Evolutionary conservation across 1,284 basidiomycete genomes (phyloP).

Genomic region (Ganoderma sp.): DNA sequence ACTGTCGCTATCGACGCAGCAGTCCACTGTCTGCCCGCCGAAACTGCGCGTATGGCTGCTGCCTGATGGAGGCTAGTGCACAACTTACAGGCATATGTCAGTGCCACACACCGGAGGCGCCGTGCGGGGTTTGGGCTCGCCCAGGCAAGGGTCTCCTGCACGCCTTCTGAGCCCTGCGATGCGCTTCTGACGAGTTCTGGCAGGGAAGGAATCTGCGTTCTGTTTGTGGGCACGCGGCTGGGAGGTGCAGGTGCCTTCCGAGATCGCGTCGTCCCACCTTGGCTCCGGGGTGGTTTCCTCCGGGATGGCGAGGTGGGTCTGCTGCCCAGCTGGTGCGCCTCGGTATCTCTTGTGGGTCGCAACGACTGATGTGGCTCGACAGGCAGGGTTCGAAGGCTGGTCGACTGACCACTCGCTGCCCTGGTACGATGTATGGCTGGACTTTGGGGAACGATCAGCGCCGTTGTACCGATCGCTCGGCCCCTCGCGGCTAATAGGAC

Average conservation of each 20-base stretch:
- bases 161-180: conserved; percentile 1
- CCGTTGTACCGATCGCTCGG: not conserved
- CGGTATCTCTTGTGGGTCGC: not conserved
- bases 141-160: not conserved
- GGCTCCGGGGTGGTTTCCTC: not conserved
- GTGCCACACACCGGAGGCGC: not conserved
- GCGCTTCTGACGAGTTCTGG: conserved; percentile 5
- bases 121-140: not conserved
- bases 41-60: not conserved
- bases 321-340: conserved; percentile 1
- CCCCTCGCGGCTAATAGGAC: not conserved
- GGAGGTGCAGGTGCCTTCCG: not conserved
- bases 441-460: conserved; percentile 3
- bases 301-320: too few relatives aligned
- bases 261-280: not conserved
- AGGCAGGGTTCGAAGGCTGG: not conserved
- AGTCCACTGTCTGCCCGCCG: not conserved
- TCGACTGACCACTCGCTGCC: not conserved
- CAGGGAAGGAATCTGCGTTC: not conserved
- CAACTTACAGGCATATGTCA: not conserved
- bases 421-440: not conserved
- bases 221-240: conserved; percentile 1
- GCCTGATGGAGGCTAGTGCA: not conserved
- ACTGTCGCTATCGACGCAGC: too few relatives aligned
- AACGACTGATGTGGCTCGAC: conserved; percentile 2